Evolutionary conservation across 106 monocot genomes (phyloP), one percentile per base, ranked within the genome.

Genomic region (Cymbidium sinense): DNA sequence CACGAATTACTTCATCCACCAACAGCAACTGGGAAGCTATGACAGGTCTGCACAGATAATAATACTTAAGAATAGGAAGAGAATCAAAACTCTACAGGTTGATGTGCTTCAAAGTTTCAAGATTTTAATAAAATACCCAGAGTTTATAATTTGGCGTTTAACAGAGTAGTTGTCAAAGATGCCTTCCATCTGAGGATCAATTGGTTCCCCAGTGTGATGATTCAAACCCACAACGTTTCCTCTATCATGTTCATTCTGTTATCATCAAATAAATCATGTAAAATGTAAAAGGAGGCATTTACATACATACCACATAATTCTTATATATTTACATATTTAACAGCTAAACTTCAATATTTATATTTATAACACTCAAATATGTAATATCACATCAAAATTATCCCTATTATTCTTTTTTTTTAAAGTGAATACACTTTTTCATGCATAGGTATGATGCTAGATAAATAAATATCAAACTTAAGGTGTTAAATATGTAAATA

Each of bases 1-100:
- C 96, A 51, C 96, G 89, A 65, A 98, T 98, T 31, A 98, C 96
- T 79, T 98, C 94, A 88, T 98, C 96, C 73, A 98, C 96, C 34
- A 94, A 75, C 34, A 98, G 84, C 79, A 98, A 79, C 74, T 98
- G 96, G 36, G 96, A 94, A 1, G 94, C 88, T 70, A 98, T 98
- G 34, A 98, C 88, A 65, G 94, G 96, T 52, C 96, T 96, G 84
- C 83, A 85, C 76, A 41, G 76, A 43, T 34, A 82, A 74, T 47
- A 35, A 72, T 27, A 28, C 1, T 27, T 11, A 6, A 61, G 41
- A 41, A 47, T 51, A 3, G 21, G 37, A 75, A 43, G 37, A 13
- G 80, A 34, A 11, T 17, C 18, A 7, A 55, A 74, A 36, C 9
- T 43, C 39, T 1, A 35, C 9, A 8, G 29, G 29, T 2, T 7